Base-by-base conservation (phyloP, 75 land plant species). In the Selaginella moellendorffii region DNA sequence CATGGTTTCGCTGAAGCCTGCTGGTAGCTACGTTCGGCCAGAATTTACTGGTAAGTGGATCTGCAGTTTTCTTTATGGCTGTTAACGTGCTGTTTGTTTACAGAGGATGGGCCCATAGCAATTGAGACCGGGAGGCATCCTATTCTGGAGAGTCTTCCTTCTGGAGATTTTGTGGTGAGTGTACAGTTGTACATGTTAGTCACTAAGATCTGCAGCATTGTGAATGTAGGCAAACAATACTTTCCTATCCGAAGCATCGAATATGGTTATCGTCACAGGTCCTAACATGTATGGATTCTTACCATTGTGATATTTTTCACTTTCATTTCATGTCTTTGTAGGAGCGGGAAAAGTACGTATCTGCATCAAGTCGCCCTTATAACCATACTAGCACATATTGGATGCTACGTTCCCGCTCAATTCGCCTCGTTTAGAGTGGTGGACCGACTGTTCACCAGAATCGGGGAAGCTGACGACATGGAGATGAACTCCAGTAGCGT, bases 291-390 rank as follows among this genome's bases (percentile, higher is more conserved):
- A 75, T 71, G 84, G 31, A n/a, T n/a, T n/a, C n/a, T n/a, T n/a
- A n/a, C n/a, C n/a, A n/a, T 14, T 36, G 46, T 36, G 5, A 36
- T 36, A 36, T 36, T 36, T 5, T 36, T 36, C 46, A 36, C 46
- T 5, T 36, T 5, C 46, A 36, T 36, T 36, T 36, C 10, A 5
- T n/a, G n/a, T n/a, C n/a, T n/a, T 20, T 65, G 52, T 70, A 95
- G 99, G 99, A 95, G 99, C 76, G 99, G 99, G 62, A 95, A 95
- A 79, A 95, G 90, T 65, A 95, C 99, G 29, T 95, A 86, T 64
- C 90, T 95, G 70, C 90, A 77, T 46, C 99, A 95, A 89, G 80
- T 95, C 28, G 93, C 91, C 31, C 81, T 89, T 10, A 68, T 86
- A 29, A 75, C 88, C 54, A 80, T 95, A 61, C 80, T 89, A 73